These are phyloP conservation scores for Picea glauca DNA, from an alignment of 75 land plant genomes.

Conservation along the genomic window DNA sequence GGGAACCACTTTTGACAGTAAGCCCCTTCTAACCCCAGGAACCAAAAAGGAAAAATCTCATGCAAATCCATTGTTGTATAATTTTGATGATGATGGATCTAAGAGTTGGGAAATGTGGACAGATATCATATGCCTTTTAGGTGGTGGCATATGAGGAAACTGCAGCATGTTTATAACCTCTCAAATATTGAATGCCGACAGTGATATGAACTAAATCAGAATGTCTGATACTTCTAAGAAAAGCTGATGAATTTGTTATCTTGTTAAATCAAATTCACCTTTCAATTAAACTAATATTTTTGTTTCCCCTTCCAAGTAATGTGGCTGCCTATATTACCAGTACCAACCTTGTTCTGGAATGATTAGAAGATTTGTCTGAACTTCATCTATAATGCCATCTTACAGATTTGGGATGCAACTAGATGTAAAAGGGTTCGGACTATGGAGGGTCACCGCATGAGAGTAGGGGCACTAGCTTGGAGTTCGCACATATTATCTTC, in stretches of 20 bases:
- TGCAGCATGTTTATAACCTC: background rate
- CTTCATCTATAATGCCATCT: background rate
- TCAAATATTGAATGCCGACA: background rate
- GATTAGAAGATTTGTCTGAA: background rate
- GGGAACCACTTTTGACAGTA: too few relatives aligned
- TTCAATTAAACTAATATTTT: too few relatives aligned
- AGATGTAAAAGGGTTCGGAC: conserved; percentile 84
- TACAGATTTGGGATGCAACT: conserved; percentile 94
- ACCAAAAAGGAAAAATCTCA: too few relatives aligned
- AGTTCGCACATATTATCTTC: conserved; percentile 83
- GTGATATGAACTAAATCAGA: background rate
- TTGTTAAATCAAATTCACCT: too few relatives aligned
- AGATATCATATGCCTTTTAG: too few relatives aligned
- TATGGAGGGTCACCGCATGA: conserved; percentile 87
- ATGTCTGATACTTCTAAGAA: background rate
- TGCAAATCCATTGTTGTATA: too few relatives aligned
- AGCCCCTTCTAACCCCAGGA: too few relatives aligned
- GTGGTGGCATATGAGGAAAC: background rate
- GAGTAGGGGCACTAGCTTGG: conserved; percentile 96
- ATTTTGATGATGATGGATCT: too few relatives aligned
- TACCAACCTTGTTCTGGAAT: background rate
- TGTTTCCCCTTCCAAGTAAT: too few relatives aligned
- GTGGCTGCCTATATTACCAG: too few relatives aligned
- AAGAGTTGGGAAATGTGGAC: too few relatives aligned
- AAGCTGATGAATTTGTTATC: too few relatives aligned